Evolutionary conservation across 2,329 filamentous ascomycete species (phyloP), one percentile per base, ranked within the genome.

Genomic region (Clathrospora elynae): DNA sequence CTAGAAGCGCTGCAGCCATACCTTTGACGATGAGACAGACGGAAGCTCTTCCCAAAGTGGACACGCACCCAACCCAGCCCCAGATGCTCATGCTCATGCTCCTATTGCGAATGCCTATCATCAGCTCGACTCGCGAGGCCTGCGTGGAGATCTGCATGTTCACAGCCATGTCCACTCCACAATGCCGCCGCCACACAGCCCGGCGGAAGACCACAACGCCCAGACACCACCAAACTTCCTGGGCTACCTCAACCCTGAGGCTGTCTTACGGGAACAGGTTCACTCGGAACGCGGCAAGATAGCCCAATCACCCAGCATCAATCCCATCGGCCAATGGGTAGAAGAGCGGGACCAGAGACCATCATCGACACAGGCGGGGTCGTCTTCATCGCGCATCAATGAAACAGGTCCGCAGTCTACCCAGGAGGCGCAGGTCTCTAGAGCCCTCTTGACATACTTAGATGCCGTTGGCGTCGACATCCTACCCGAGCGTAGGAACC

Each of bases 181-280:
- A 49, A 67, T 67, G 62, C 52, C 60, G 40, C 62, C 65, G 55
- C 45, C 65, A 23, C 63, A 60, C 35, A 68, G 61, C 35, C 62
- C 66, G 35, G 54, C 51, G 18, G 52, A 53, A 22, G 63, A 65
- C 18, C 60, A 61, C n/a, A 55, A 55, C 30, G 57, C 58, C 17
- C 55, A 61, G 33, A 71, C 64, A 20, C 67, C 70, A 11, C 65
- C 70, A 12, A 71, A 72, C 35, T 76, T 76, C 46, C 55, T 75
- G 29, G 73, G 74, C 37, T 75, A 77, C 43, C 56, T 76, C 39
- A 73, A 72, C 25, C 75, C 75, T 4, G 74, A 76, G 49, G 69
- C 74, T n/a, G 71, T 73, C 7, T 61, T 78, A 20, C 59, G 75
- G 35, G 70, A 74, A 29, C 67, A 73, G 20, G 64, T 71, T 26